phyloP scores from a whole-genome alignment of 2,329 filamentous ascomycete genomes.

The Colletotrichum australisinense region DNA sequence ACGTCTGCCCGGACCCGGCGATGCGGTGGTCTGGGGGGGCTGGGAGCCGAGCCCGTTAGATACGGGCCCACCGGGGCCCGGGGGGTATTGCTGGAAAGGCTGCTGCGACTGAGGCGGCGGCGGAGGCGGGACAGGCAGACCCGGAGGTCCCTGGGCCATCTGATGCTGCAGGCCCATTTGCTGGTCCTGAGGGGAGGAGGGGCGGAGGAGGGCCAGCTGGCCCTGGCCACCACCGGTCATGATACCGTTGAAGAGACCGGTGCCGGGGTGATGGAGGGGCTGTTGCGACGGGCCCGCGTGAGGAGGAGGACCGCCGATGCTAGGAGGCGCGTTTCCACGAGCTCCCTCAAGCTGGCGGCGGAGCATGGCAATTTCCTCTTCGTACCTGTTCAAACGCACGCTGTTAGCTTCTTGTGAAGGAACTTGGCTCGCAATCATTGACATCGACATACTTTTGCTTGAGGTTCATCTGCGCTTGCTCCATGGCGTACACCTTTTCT shows the following conservation, averaged over 20 bases:
- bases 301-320: constrained; percentile 76
- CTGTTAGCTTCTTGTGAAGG: constrained; percentile 33
- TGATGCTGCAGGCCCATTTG: constrained; percentile 61
- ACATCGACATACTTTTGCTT: constrained; percentile 83
- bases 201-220: constrained; percentile 84
- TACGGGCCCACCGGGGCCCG: constrained; percentile 62
- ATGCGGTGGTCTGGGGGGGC: constrained; percentile 85
- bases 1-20: constrained; percentile 84
- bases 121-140: constrained; percentile 67
- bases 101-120: constrained; percentile 73
- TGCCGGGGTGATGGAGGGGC: constrained; percentile 89
- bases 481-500: constrained; percentile 92
- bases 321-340: constrained; percentile 70
- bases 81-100: constrained; percentile 78
- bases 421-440: background rate
- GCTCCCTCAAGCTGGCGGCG: constrained; percentile 87
- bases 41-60: constrained; percentile 83
- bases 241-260: constrained; percentile 93
- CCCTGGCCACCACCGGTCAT: constrained; percentile 91
- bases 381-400: constrained; percentile 72
- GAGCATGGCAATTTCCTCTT: constrained; percentile 87
- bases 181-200: constrained; percentile 71
- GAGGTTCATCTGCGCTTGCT: constrained; percentile 87
- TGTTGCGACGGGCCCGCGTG: constrained; percentile 85
- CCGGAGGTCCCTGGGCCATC: constrained; percentile 81